Conservation (phyloP, 1,284 basidiomycete genomes). For the Ganoderma meredithae region DNA sequence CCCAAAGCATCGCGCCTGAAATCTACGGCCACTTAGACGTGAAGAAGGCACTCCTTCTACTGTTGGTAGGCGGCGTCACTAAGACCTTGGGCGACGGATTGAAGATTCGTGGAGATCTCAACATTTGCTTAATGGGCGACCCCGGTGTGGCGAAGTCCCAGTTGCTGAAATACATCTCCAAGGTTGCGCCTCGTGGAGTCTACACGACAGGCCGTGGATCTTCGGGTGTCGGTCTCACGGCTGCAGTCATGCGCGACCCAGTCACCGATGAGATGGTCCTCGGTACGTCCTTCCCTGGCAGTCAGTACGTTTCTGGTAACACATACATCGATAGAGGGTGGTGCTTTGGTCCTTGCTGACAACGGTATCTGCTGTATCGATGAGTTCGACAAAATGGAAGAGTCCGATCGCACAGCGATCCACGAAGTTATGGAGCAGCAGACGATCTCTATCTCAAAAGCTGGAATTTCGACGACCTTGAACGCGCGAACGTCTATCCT, state of each 20-base stretch:
- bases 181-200: constrained; percentile 96
- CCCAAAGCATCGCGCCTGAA: constrained; percentile 94
- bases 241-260: constrained; percentile 98
- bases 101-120: constrained; percentile 98
- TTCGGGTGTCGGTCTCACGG: constrained; percentile 97
- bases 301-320: neutral
- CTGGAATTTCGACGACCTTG: constrained; percentile 97
- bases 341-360: constrained; percentile 97
- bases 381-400: constrained; percentile 99
- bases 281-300: constrained; percentile 60
- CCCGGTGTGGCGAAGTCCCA: constrained; percentile 99
- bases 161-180: constrained; percentile 97
- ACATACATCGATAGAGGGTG: constrained; percentile 77
- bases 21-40: constrained; percentile 99
- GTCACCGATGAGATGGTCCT: constrained; percentile 99
- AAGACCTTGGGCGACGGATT: constrained; percentile 97
- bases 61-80: constrained; percentile 95
- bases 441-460: constrained; percentile 99
- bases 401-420: constrained; percentile 96
- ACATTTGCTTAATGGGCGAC: constrained; percentile 99
- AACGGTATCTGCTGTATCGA: constrained; percentile 99
- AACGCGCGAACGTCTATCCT: constrained; percentile 99
- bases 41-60: constrained; percentile 94
- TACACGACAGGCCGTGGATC: constrained; percentile 99
- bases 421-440: constrained; percentile 99